phyloP scores from a whole-genome alignment of 2,329 filamentous ascomycete genomes.

The Phialemoniopsis sp. region DNA sequence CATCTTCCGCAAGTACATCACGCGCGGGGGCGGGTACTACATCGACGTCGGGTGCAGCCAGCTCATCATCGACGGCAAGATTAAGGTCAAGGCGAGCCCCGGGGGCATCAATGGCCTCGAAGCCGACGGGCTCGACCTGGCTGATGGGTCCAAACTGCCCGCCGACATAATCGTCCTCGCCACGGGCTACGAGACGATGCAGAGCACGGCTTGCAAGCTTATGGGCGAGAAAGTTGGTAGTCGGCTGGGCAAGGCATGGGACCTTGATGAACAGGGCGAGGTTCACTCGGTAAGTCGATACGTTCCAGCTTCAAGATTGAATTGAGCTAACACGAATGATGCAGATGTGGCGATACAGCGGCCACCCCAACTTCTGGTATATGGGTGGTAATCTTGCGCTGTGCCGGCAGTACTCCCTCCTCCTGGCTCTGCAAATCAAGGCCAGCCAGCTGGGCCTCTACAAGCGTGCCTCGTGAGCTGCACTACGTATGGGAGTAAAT shows the following conservation, averaged over 20 bases:
- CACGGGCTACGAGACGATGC: too few relatives aligned
- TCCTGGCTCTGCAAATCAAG: slow-evolving; percentile 47
- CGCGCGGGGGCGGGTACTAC: not conserved
- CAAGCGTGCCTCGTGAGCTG: too few relatives aligned
- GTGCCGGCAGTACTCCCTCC: slow-evolving; percentile 52
- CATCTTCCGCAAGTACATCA: not conserved
- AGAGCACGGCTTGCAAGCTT: too few relatives aligned
- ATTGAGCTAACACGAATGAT: too few relatives aligned
- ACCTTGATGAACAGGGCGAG: too few relatives aligned
- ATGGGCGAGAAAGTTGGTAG: too few relatives aligned
- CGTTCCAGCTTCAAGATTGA: too few relatives aligned
- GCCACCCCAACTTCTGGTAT: slow-evolving; percentile 60
- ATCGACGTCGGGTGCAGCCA: not conserved
- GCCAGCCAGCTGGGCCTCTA: slow-evolving; percentile 22
- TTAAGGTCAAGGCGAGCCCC: not conserved
- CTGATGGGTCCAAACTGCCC: not conserved
- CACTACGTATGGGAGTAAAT: too few relatives aligned
- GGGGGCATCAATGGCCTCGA: not conserved
- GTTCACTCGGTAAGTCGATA: too few relatives aligned
- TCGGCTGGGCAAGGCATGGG: too few relatives aligned
- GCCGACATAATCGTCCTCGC: not conserved
- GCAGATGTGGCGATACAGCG: slow-evolving; percentile 55
- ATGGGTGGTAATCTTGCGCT: slow-evolving; percentile 59
- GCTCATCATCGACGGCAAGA: not conserved
- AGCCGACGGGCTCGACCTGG: not conserved